Evolutionary conservation across 2,329 filamentous ascomycete genomes (phyloP).

Genomic region (Zymoseptoria brevis): DNA sequence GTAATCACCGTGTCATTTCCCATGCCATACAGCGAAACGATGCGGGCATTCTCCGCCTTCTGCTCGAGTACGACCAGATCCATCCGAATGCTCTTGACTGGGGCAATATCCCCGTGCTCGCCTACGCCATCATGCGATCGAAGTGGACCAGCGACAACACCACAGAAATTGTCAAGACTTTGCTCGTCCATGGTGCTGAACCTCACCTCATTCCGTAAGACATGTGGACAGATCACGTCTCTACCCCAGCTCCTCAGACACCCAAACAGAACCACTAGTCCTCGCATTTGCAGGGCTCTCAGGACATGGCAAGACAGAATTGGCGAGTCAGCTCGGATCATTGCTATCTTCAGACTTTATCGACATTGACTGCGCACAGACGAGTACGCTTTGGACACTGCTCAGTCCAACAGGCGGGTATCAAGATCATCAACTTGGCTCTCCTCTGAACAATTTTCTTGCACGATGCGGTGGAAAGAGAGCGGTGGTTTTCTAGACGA

Average conservation of each 20-base stretch:
- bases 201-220: not conserved
- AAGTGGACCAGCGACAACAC: not conserved
- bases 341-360: slow-evolving; percentile 24
- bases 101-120: not conserved
- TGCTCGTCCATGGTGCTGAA: not conserved
- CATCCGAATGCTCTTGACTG: not conserved
- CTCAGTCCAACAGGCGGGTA: slow-evolving; percentile 38
- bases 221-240: not conserved
- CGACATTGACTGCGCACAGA: slow-evolving; percentile 36
- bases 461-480: slow-evolving; percentile 29
- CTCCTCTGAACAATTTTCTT: slow-evolving; percentile 43
- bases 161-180: not conserved
- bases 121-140: not conserved
- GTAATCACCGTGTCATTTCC: not conserved
- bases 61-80: not conserved
- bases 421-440: slow-evolving; percentile 30
- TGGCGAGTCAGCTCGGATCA: slow-evolving; percentile 36
- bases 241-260: not conserved
- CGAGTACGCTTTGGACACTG: slow-evolving; percentile 33
- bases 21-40: not conserved
- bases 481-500: slow-evolving; percentile 46
- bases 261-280: slow-evolving; percentile 1
- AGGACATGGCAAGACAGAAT: slow-evolving; percentile 45
- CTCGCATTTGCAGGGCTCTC: slow-evolving; percentile 40
- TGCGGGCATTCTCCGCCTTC: not conserved